Base-by-base conservation (phyloP, 2,329 filamentous ascomycete species). In the Dichotomopilus funicola region DNA sequence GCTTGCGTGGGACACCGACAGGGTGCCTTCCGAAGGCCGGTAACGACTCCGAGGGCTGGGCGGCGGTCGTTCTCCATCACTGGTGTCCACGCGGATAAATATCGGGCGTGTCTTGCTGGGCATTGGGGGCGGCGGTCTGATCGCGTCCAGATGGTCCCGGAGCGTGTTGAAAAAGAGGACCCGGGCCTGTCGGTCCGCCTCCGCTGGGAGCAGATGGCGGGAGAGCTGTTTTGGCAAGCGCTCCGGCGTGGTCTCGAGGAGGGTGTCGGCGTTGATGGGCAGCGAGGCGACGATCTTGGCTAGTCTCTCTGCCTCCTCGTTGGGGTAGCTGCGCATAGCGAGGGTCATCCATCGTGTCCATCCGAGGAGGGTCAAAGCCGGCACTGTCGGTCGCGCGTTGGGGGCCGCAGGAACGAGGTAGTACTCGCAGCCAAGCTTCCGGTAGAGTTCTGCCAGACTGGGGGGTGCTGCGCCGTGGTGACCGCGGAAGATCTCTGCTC, bases 191-290 rank as follows among this genome's bases (percentile, higher is more conserved):
- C 77, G 64, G 61, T 89, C 82, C 1, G 79, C 75, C 6, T 70
- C 68, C 0, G 74, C 72, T 0, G 90, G 90, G 41, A 95, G 81
- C 3, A 94, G 75, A 51, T 86, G 79, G 42, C 89, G 78, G 1
- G 88, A 85, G 2, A 95, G 77, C 62, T 91, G 85, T 61, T 89
- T 90, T 0, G 90, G 91, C 53, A 95, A 85, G 2, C 87, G 77
- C 68, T 91, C 88, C 9, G 80, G 82, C 60, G 78, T 80, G 48
- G 86, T 80, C 45, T 84, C 78, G 0, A 83, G 63, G 68, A 83
- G 62, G 7, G 71, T 72, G 49, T 75, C 72, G 0, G 73, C 71
- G 35, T 77, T 71, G 63, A 95, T 87, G 0, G 89, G 87, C 70
- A 91, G 81, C 45, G 85, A 79, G 3, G 82, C 69, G 3, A 91